Base-by-base conservation (phyloP, 2,329 filamentous ascomycete genomes). In the Fusarium fujikuroi region DNA sequence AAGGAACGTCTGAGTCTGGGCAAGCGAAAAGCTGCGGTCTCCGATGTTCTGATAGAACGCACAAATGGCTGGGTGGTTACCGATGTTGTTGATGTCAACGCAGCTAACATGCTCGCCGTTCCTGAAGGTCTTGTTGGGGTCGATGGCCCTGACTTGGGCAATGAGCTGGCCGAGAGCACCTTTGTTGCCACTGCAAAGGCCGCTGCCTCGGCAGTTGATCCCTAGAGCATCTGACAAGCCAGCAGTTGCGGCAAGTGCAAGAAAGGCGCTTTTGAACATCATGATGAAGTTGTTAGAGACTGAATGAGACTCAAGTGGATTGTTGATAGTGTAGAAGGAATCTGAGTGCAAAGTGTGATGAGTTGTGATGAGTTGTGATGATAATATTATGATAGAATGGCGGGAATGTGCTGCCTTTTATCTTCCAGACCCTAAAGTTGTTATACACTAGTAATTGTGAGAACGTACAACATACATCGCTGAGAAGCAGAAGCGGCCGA, bases 121-220 rank as follows among this genome's bases (percentile, higher is more conserved):
- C 1, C 23, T 9, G 10, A 62, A 63, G 8, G 37, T 61, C 12
- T 61, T 61, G 37, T 21, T 50, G 5, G 44, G 57, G 23, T 63
- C 56, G 7, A 64, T 64, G 14, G 44, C 58, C 3, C 44, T 43
- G 21, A 64, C 37, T 23, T 62, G 44, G 4, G 44, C 61, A 12
- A 43, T 25, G 1, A 64, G 56, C 8, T 61, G 30, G 18, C 30
- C 8, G 9, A 64, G 14, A 25, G 43, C 58, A 2, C 61, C 56
- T 43, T 61, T 61, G 12, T 61, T 61, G 21, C 61, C 56, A 10
- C 23, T 15, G 16, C 61, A 64, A 43, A 64, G 32, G 1, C 56
- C 61, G n/a, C 43, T 62, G 8, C 56, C 61, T 30, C 61, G 23
- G n/a, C 61, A 64, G 30, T 62, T 64, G 30, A 64, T 62, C 2